Evolutionary conservation across 2,329 filamentous ascomycete genomes (phyloP).

Genomic region (Botrytis cinerea): DNA sequence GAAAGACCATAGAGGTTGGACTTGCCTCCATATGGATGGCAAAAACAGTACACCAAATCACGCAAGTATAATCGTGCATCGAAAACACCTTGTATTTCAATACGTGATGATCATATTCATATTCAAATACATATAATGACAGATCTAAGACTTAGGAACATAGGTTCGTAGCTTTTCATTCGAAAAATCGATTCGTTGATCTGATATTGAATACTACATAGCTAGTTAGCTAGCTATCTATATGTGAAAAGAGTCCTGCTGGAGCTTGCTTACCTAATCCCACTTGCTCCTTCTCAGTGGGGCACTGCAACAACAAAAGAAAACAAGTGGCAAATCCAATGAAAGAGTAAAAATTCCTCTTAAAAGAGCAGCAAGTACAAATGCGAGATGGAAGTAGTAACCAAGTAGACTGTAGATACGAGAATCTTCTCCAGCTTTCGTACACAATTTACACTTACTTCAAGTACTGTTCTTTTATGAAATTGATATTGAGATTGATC

Average conservation of each 20-base stretch:
- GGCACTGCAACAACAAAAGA: conserved; percentile 1
- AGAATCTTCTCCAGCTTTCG: background rate
- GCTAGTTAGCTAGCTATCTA: background rate
- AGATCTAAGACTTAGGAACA: background rate
- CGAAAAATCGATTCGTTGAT: background rate
- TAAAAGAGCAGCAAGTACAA: background rate
- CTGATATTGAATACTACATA: background rate
- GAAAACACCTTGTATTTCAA: background rate
- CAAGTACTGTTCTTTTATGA: background rate
- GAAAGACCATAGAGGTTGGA: background rate
- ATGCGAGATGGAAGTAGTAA: background rate
- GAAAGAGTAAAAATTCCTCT: background rate
- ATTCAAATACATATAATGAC: background rate
- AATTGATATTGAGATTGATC: fast-evolving
- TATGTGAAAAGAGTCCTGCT: background rate
- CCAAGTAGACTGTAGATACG: background rate
- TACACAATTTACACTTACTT: background rate
- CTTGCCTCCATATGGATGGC: background rate
- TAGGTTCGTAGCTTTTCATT: background rate
- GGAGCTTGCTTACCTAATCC: background rate
- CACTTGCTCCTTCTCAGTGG: background rate
- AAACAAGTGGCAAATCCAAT: background rate
- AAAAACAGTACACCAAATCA: background rate
- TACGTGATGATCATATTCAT: background rate
- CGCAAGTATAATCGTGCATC: background rate